Percentiles rank a stretch among this genome's conserved stretches.
Evolutionary conservation across 2,329 filamentous ascomycete genomes (phyloP).

Genomic region (Teratosphaeria viscida): DNA sequence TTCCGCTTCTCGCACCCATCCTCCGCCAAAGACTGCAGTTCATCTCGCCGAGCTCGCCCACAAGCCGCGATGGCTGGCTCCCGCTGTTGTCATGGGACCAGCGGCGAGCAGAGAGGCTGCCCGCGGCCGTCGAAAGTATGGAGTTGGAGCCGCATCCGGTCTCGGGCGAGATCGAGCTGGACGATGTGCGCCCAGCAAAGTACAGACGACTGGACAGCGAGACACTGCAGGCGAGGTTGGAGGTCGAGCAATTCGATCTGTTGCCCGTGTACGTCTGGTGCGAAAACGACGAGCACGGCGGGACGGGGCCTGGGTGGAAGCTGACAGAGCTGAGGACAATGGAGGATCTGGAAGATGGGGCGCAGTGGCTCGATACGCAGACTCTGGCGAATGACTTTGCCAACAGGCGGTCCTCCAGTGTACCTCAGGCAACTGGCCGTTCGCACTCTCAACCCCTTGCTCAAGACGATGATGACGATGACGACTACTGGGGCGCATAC

Average conservation of each 20-base stretch:
- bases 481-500: slow-evolving; percentile 74
- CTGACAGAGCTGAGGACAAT: slow-evolving; percentile 58
- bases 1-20: slow-evolving; percentile 52
- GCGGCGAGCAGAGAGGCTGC: slow-evolving; percentile 46
- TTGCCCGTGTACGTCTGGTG: slow-evolving; percentile 61
- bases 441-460: slow-evolving; percentile 1
- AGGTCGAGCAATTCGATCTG: slow-evolving; percentile 51
- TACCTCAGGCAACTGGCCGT: slow-evolving; percentile 12
- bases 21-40: slow-evolving; percentile 53
- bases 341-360: slow-evolving; percentile 44
- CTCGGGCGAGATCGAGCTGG: slow-evolving; percentile 68
- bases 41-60: slow-evolving; percentile 43
- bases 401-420: slow-evolving; percentile 1
- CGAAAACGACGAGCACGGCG: slow-evolving; percentile 51
- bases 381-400: slow-evolving; percentile 48
- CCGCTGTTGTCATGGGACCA: slow-evolving; percentile 60
- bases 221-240: slow-evolving; percentile 59
- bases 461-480: slow-evolving; percentile 51
- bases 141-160: slow-evolving; percentile 69
- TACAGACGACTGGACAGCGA: slow-evolving; percentile 65
- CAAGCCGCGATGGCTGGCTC: slow-evolving; percentile 49
- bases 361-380: slow-evolving; percentile 48
- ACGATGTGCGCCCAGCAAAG: slow-evolving; percentile 51
- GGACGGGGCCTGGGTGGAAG: slow-evolving; percentile 52
- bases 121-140: slow-evolving; percentile 51